Evolutionary conservation across 352 stramenopile species (phyloP), one percentile per base, ranked within the genome.

Genomic region (Pythium plurisporium): DNA sequence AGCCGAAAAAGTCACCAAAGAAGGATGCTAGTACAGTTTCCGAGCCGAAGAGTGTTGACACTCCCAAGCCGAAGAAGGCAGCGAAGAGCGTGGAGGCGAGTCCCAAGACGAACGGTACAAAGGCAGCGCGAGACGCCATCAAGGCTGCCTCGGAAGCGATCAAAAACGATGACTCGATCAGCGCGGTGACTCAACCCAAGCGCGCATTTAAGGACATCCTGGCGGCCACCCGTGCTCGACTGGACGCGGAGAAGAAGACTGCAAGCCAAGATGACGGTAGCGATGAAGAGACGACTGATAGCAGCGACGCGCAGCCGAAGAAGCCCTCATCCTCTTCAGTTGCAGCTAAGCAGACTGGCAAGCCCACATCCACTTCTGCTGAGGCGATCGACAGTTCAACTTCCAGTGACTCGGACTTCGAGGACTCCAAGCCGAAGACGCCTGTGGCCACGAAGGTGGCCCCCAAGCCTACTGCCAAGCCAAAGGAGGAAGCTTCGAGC

Each of bases 191-290:
- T 23, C 46, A 52, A n/a, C 46, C 36, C 8, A 62, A 69, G 37
- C 57, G 57, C 14, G 65, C 48, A 38, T 87, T 89, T 41, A 33
- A 70, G 46, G 67, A 78, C n/a, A 83, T 74, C 19, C 47, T 87
- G 11, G 67, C 58, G 15, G 63, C 62, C 0, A 79, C 62, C 15
- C 65, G 57, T 51, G 70, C 72, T 37, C 56, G 53, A 26, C 56
- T 87, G 23, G 69, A 69, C 15, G 45, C 65, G 2, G 68, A 76
- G 10, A 73, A 76, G 45, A 62, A 59, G 14, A 6, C 25, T 10
- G 11, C 31, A 22, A 44, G 56, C 57, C 49, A 47, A 64, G 51
- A 57, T 20, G 29, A 52, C 22, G 34, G 58, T 27, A 50, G 27
- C 38, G 49, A 59, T 23, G 49, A 49, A 3, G 58, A 65, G 19